phyloP scores from a whole-genome alignment of 2,329 filamentous ascomycete genomes.

The Aspergillus aculeatus region DNA sequence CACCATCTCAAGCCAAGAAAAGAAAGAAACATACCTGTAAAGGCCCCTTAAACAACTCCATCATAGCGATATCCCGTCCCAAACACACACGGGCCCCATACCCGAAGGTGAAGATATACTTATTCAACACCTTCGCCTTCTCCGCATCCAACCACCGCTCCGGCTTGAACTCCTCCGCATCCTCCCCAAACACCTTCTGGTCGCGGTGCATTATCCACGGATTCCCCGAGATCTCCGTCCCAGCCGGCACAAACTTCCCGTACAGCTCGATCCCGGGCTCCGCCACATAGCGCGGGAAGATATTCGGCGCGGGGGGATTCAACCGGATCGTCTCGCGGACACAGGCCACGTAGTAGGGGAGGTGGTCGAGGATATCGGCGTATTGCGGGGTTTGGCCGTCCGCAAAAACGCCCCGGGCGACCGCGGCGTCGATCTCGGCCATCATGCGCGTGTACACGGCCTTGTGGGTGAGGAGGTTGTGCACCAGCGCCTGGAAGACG shows the following conservation, averaged over 20 bases:
- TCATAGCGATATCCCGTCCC: slow-evolving; percentile 52
- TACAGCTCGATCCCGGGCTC: slow-evolving; percentile 40
- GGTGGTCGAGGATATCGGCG: slow-evolving; percentile 42
- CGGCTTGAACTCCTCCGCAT: slow-evolving; percentile 42
- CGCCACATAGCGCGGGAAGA: slow-evolving; percentile 49
- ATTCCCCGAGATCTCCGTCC: slow-evolving; percentile 49
- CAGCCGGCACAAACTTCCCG: slow-evolving; percentile 41
- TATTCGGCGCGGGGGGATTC: slow-evolving; percentile 51
- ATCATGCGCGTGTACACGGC: slow-evolving; percentile 49
- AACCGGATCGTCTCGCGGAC: slow-evolving; percentile 54
- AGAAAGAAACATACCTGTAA: slow-evolving; percentile 25
- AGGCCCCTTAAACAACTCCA: slow-evolving; percentile 53
- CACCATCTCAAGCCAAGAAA: neutral
- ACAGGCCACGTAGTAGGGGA: slow-evolving; percentile 52
- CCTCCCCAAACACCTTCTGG: slow-evolving; percentile 39
- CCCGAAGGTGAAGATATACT: slow-evolving; percentile 53
- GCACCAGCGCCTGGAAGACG: slow-evolving; percentile 50
- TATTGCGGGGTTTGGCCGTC: slow-evolving; percentile 38
- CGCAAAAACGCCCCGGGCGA: slow-evolving; percentile 30
- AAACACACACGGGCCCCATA: slow-evolving; percentile 51
- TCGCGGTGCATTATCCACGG: slow-evolving; percentile 51
- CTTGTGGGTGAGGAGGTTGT: slow-evolving; percentile 42
- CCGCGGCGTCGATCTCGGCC: slow-evolving; percentile 46
- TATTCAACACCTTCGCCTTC: slow-evolving; percentile 44
- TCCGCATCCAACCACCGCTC: slow-evolving; percentile 44